Conservation (phyloP, 352 stramenopile genomes). For the Phytophthora tubulina region DNA sequence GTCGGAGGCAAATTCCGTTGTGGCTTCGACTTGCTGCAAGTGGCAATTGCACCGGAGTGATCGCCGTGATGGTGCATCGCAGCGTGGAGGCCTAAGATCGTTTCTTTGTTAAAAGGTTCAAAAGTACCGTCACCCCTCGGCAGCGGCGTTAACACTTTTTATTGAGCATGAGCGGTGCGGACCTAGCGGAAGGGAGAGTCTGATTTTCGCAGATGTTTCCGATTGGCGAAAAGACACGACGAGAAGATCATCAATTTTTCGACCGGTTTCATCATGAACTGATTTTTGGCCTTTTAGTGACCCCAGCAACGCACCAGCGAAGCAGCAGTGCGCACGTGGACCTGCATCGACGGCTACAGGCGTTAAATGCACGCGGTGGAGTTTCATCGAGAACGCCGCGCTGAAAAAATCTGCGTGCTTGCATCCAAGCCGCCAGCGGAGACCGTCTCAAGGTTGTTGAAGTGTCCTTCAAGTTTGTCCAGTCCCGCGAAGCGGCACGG, state of each 20-base stretch:
- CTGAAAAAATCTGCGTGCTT: conserved; percentile 11
- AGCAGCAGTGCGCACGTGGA: not conserved
- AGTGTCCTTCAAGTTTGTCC: conserved; percentile 15
- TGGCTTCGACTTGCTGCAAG: conserved; percentile 18
- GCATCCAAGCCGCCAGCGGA: not conserved
- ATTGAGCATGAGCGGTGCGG: not conserved
- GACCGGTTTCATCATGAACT: conserved; percentile 20
- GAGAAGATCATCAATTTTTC: conserved; percentile 32
- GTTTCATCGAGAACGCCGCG: conserved; percentile 16
- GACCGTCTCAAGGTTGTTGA: conserved; percentile 24
- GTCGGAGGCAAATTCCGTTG: conserved; percentile 38
- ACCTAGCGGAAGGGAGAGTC: conserved; percentile 7
- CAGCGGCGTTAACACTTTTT: not conserved
- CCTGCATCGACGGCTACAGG: not conserved
- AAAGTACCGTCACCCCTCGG: conserved; percentile 21
- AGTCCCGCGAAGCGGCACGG: conserved; percentile 18
- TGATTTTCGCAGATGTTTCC: conserved; percentile 29
- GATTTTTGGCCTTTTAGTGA: conserved; percentile 12
- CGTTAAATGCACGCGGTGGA: conserved; percentile 11
- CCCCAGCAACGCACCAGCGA: not conserved
- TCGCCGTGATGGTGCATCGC: conserved; percentile 21
- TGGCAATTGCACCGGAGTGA: conserved; percentile 12
- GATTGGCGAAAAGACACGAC: conserved; percentile 16
- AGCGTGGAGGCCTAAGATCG: conserved; percentile 18
- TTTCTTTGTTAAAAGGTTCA: conserved; percentile 28